A percentile compares a stretch with the other conserved stretches of the same genome.
phyloP scores from a whole-genome alignment of 495 filamentous ascomycete genomes.

The Podospora australis region DNA sequence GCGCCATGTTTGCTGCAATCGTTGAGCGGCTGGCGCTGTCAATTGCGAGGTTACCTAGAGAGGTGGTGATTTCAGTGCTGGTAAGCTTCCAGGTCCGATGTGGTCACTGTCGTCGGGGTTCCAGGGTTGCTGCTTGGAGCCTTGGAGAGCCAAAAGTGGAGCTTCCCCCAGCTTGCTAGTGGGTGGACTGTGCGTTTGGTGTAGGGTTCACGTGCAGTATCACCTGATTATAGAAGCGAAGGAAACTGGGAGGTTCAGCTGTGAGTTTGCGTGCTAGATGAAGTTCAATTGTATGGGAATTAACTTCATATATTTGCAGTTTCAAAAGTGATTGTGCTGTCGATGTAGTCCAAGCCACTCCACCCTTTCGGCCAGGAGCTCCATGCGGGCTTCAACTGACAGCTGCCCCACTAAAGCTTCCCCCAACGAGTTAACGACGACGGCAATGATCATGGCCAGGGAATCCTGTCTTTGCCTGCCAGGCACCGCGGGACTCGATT shows the following conservation, averaged over 20 bases:
- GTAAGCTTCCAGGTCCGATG: background rate
- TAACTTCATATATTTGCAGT: too few species aligned
- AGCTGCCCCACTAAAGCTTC: too few species aligned
- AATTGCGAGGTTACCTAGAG: constrained; percentile 17
- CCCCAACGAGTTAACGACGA: too few species aligned
- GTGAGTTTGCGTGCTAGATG: background rate
- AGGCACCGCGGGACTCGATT: too few species aligned
- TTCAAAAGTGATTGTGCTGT: too few species aligned
- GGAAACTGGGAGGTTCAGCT: background rate
- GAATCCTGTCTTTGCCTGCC: too few species aligned
- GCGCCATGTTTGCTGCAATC: constrained; percentile 32
- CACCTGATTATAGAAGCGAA: background rate
- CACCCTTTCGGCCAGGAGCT: too few species aligned
- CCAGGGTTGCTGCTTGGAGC: background rate
- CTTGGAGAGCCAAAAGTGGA: constrained; percentile 1
- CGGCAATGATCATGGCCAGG: too few species aligned
- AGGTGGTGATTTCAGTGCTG: constrained; percentile 1
- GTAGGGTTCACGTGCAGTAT: background rate
- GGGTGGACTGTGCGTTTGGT: background rate
- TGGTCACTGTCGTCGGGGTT: too few species aligned
- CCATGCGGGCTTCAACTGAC: too few species aligned
- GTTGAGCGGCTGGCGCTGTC: constrained; percentile 18
- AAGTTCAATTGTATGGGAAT: too few species aligned
- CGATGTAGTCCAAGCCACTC: too few species aligned
- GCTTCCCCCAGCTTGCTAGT: background rate